Evolutionary conservation across 805 yeast genomes (phyloP).

Genomic region (Maudiozyma serrabonitensis): DNA sequence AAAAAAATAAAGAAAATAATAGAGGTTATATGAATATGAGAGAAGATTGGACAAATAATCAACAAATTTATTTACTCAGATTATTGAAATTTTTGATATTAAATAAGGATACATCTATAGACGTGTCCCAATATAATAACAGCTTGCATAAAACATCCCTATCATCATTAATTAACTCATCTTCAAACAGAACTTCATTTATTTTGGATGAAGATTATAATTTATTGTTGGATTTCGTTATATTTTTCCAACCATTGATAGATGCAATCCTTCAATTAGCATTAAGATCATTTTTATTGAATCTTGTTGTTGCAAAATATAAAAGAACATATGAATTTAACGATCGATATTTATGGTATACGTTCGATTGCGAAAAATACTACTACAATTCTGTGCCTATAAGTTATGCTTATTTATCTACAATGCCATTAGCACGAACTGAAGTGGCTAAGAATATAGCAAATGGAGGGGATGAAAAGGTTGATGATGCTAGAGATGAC

Average conservation of each 20-base stretch:
- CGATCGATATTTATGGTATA: conserved; percentile 6
- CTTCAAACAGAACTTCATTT: not conserved
- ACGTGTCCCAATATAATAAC: not conserved
- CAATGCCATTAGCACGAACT: not conserved
- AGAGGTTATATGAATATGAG: conserved; percentile 1
- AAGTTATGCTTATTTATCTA: not conserved
- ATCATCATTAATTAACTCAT: conserved; percentile 1
- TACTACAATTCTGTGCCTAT: not conserved
- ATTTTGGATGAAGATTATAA: conserved; percentile 5
- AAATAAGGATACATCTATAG: not conserved
- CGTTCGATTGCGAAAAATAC: not conserved
- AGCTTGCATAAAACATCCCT: conserved; percentile 3
- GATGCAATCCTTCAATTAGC: not conserved
- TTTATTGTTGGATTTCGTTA: conserved; percentile 9
- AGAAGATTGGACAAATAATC: not conserved
- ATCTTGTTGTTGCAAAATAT: conserved; percentile 6
- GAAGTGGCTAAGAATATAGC: not conserved
- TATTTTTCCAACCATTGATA: conserved; percentile 1
- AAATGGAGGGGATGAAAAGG: not conserved
- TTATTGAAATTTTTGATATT: conserved; percentile 2
- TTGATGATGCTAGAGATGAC: not conserved
- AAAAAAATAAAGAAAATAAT: not conserved
- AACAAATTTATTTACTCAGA: not conserved
- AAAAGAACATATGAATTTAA: conserved; percentile 6
- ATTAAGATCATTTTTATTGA: conserved; percentile 2